A percentile compares a stretch with the other conserved stretches of the same genome.
Conservation (phyloP, 495 filamentous ascomycete genomes). For the Terfezia boudieri region DNA sequence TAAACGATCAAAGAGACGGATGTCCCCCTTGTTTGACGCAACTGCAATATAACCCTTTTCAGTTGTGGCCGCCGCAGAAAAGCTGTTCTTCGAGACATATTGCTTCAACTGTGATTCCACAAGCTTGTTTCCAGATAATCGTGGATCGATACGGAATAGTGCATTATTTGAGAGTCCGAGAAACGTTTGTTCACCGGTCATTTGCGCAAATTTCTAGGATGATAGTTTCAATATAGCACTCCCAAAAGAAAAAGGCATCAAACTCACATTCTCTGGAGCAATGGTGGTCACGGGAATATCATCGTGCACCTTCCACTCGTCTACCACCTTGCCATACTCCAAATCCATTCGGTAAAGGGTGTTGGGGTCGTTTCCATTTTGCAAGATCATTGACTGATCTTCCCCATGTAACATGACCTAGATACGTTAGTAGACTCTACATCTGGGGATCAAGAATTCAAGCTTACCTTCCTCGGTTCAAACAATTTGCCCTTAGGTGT, state of each 20-base stretch:
- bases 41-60: constrained; percentile 93
- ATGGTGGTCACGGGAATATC: constrained; percentile 82
- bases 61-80: constrained; percentile 80
- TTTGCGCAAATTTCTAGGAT: constrained; percentile 76
- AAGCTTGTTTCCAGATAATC: constrained; percentile 71
- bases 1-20: constrained; percentile 84
- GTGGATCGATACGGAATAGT: constrained; percentile 83
- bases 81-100: constrained; percentile 89
- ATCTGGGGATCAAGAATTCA: neutral
- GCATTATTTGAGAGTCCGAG: constrained; percentile 79
- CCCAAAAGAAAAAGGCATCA: neutral
- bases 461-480: constrained; percentile 54
- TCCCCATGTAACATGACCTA: constrained; percentile 83
- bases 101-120: constrained; percentile 85
- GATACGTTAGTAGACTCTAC: neutral
- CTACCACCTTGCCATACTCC: constrained; percentile 95
- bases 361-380: constrained; percentile 66
- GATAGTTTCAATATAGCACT: constrained; percentile 11
- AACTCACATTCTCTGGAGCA: constrained; percentile 56
- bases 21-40: constrained; percentile 90
- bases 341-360: constrained; percentile 95
- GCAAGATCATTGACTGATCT: constrained; percentile 79
- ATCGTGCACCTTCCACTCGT: constrained; percentile 98
- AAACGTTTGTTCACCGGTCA: constrained; percentile 88
- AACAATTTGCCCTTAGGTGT: constrained; percentile 74